Evolutionary conservation across 345 rosid genomes (phyloP).

Genomic region (Iberis pinnata): DNA sequence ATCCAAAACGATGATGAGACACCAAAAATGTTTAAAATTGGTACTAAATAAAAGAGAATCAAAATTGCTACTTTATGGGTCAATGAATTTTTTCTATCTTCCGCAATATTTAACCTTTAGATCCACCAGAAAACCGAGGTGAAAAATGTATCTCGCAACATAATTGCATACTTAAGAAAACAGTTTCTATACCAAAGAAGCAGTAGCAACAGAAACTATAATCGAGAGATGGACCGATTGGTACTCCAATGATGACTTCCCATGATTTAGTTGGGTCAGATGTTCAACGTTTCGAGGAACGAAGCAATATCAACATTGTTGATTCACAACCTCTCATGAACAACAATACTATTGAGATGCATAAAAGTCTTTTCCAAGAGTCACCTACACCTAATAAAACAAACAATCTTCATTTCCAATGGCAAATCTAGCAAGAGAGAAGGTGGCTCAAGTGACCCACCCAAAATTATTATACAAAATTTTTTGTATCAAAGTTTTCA

Average conservation of each 20-base stretch:
- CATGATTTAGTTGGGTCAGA: not conserved
- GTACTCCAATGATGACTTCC: not conserved
- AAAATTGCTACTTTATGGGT: constrained; percentile 15
- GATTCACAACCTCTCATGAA: not conserved
- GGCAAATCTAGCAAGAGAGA: no score
- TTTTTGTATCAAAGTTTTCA: no score
- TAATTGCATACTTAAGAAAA: not conserved
- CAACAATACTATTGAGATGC: not conserved
- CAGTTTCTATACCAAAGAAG: constrained; percentile 6
- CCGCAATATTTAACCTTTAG: not conserved
- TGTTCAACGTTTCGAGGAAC: not conserved
- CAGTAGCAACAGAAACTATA: constrained; percentile 5
- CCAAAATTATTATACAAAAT: no score
- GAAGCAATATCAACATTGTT: not conserved
- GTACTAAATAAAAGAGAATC: not conserved
- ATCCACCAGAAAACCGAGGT: not conserved
- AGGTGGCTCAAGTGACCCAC: no score
- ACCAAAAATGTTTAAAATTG: no score
- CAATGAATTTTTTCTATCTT: not conserved
- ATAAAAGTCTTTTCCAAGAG: not conserved
- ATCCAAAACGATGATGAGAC: not conserved
- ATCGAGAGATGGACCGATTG: constrained; percentile 4
- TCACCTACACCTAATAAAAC: not conserved
- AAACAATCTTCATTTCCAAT: not conserved
- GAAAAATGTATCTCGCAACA: no score